Percentiles rank a stretch among this genome's conserved stretches.
These are phyloP conservation scores for Globisporangium mamillatum DNA, from an alignment of 352 stramenopile species.

Conservation along the genomic window DNA sequence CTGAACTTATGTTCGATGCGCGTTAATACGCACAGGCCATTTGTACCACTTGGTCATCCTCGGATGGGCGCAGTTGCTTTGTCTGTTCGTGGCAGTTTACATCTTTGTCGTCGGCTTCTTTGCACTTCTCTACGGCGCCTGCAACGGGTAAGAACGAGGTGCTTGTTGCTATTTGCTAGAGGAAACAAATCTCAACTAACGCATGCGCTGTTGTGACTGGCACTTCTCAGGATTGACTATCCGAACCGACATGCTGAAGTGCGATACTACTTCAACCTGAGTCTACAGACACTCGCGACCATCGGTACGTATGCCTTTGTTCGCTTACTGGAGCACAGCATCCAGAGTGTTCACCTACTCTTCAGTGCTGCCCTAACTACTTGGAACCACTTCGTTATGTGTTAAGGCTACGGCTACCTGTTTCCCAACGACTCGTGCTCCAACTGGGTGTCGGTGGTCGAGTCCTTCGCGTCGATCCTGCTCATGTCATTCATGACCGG, in stretches of 20 bases:
- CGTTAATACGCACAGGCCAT: constrained; percentile 18
- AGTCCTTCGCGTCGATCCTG: constrained; percentile 60
- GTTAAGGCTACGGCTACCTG: constrained; percentile 43
- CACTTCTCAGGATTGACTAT: constrained; percentile 1
- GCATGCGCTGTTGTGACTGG: not conserved
- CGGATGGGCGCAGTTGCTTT: constrained; percentile 39
- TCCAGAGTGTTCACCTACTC: too few relatives aligned
- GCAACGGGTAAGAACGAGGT: constrained; percentile 29
- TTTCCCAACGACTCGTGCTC: constrained; percentile 47
- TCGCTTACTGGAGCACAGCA: too few relatives aligned
- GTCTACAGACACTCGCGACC: constrained; percentile 56
- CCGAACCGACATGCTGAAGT: constrained; percentile 12
- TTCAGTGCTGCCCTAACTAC: not conserved
- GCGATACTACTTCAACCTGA: constrained; percentile 62
- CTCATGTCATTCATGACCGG: constrained; percentile 56
- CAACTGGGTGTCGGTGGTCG: constrained; percentile 46
- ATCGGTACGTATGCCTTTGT: constrained; percentile 27
- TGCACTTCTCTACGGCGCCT: constrained; percentile 40
- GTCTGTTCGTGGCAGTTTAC: constrained; percentile 48
- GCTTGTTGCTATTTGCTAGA: not conserved
- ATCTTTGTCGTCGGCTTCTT: constrained; percentile 44
- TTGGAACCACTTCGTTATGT: not conserved
- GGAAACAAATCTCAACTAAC: not conserved
- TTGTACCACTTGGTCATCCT: constrained; percentile 56
- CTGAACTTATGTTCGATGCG: not conserved